phyloP scores from a whole-genome alignment of 495 filamentous ascomycete genomes.

The Lepidopterella palustris region DNA sequence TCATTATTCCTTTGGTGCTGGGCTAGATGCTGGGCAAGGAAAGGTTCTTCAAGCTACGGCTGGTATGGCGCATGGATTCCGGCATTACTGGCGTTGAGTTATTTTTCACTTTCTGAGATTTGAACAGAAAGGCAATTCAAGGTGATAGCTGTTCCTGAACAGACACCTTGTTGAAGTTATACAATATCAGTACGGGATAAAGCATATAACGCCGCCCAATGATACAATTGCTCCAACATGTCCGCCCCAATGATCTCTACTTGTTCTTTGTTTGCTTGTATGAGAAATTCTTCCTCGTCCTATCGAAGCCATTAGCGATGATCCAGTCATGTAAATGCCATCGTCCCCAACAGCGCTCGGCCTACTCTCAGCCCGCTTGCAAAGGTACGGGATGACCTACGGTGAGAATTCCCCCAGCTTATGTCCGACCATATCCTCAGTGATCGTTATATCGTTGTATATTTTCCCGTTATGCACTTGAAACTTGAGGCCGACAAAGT shows the following conservation, averaged over 20 bases:
- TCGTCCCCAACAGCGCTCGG: not conserved
- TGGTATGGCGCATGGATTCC: not conserved
- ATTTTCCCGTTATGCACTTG: slow-evolving; percentile 93
- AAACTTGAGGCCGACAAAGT: slow-evolving; percentile 90
- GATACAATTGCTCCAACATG: slow-evolving; percentile 22
- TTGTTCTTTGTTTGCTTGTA: slow-evolving; percentile 74
- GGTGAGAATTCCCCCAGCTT: slow-evolving; percentile 92
- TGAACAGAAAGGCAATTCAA: not conserved
- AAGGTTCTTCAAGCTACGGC: too few relatives aligned
- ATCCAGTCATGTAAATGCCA: not conserved
- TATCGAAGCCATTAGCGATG: slow-evolving; percentile 33
- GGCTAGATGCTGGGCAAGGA: too few relatives aligned
- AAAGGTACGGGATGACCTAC: slow-evolving; percentile 51
- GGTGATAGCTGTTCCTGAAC: not conserved
- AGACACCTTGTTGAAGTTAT: slow-evolving; percentile 12
- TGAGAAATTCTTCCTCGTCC: slow-evolving; percentile 81
- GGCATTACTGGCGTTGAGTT: not conserved
- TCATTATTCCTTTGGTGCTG: too few relatives aligned
- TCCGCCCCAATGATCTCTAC: slow-evolving; percentile 35
- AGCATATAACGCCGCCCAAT: slow-evolving; percentile 9
- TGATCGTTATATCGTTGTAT: slow-evolving; percentile 81
- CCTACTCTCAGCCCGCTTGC: too few relatives aligned
- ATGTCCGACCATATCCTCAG: slow-evolving; percentile 97
- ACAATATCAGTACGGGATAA: slow-evolving; percentile 21
- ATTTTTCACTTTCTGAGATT: not conserved